phyloP scores from a whole-genome alignment of 1,284 basidiomycete genomes.

The Trametes polyzona region DNA sequence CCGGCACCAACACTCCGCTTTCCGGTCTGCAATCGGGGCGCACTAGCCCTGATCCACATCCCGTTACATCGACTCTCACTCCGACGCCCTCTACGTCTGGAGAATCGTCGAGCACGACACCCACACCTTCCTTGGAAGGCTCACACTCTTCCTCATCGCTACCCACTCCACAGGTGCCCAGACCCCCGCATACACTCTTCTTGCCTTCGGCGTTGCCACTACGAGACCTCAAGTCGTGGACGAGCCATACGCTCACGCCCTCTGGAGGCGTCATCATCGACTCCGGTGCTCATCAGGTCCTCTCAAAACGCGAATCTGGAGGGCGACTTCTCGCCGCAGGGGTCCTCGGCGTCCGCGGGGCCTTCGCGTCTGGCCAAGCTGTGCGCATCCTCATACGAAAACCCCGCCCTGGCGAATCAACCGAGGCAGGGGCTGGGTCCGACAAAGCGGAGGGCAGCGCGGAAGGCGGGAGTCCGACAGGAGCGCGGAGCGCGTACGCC shows the following conservation, averaged over 20 bases:
- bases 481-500: conserved; percentile 34
- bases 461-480: conserved; percentile 23
- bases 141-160: not conserved
- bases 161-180: conserved; percentile 7
- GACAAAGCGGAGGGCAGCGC: conserved; percentile 29
- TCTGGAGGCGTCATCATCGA: conserved; percentile 91
- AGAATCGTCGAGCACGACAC: conserved; percentile 8
- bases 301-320: conserved; percentile 85
- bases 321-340: conserved; percentile 91
- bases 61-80: conserved; percentile 2
- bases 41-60: conserved; percentile 40
- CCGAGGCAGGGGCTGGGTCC: conserved; percentile 15
- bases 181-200: conserved; percentile 91
- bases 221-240: conserved; percentile 95
- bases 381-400: conserved; percentile 80
- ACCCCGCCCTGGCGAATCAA: conserved; percentile 5
- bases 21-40: conserved; percentile 39
- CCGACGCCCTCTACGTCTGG: conserved; percentile 10
- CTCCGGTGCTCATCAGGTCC: conserved; percentile 84
- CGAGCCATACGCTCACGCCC: conserved; percentile 89
- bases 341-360: conserved; percentile 85
- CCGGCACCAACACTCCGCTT: conserved; percentile 36
- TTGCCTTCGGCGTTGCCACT: conserved; percentile 75
- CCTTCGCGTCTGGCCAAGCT: conserved; percentile 93
- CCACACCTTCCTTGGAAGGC: conserved; percentile 13